Evolutionary conservation across 441 rosid genomes (phyloP).

Genomic region (Erysimum pusillum): DNA sequence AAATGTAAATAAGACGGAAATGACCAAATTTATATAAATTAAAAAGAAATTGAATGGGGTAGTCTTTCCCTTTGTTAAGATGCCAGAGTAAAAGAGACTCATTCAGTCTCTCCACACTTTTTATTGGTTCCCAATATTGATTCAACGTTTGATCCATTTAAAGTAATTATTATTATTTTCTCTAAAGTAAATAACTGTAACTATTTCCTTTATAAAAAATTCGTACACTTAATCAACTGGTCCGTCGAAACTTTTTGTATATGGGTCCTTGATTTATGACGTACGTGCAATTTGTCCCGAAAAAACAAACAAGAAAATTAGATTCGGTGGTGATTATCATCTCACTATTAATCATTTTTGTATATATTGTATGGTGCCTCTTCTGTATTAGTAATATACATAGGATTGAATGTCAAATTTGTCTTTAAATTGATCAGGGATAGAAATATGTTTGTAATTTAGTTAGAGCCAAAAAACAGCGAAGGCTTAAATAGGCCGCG

Average conservation of each 20-base stretch:
- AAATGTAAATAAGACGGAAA: slow-evolving; percentile 43
- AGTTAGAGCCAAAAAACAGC: slow-evolving; percentile 30
- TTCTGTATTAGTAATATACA: background rate
- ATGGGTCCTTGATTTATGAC: slow-evolving; percentile 32
- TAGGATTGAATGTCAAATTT: slow-evolving; percentile 33
- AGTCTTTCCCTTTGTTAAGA: slow-evolving; percentile 40
- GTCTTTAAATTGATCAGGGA: slow-evolving; percentile 29
- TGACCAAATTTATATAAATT: slow-evolving; percentile 36
- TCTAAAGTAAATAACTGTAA: slow-evolving; percentile 1
- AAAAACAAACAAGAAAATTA: background rate
- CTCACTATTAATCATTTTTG: background rate
- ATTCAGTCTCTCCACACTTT: slow-evolving; percentile 35
- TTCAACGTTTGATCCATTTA: slow-evolving; percentile 40
- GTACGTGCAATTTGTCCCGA: background rate
- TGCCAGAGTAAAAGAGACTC: slow-evolving; percentile 40
- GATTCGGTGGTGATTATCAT: slow-evolving; percentile 7
- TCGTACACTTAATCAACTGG: slow-evolving; percentile 39
- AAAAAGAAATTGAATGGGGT: slow-evolving; percentile 41
- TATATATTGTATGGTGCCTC: slow-evolving; percentile 1
- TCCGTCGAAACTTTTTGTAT: slow-evolving; percentile 22
- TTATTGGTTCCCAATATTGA: slow-evolving; percentile 45
- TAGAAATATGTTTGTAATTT: slow-evolving; percentile 35
- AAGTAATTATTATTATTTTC: slow-evolving; percentile 10
- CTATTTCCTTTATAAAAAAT: slow-evolving; percentile 24
- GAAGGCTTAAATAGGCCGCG: slow-evolving; percentile 40